Conservation (phyloP, 768 basidiomycete species). For the Naganishia onofrii region DNA sequence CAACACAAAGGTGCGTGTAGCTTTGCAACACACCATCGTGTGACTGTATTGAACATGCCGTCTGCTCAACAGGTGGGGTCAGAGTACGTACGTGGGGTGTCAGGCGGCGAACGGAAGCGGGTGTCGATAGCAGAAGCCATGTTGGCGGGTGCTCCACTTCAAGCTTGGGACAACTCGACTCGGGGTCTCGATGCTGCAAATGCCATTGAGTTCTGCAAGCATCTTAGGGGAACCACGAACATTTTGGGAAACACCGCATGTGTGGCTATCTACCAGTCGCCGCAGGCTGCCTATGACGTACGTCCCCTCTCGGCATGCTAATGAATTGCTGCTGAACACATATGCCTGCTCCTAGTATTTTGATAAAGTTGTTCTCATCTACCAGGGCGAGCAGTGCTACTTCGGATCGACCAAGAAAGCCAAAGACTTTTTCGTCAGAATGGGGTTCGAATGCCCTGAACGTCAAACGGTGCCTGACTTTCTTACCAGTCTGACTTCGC, state of each 20-base stretch:
- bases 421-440: slow-evolving; percentile 55
- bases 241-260: slow-evolving; percentile 54
- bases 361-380: slow-evolving; percentile 57
- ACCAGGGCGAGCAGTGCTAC: slow-evolving; percentile 58
- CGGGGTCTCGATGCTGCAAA: slow-evolving; percentile 54
- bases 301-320: neutral
- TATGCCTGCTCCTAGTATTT: slow-evolving; percentile 44
- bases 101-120: slow-evolving; percentile 56
- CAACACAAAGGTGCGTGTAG: slow-evolving; percentile 57
- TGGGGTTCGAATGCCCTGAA: slow-evolving; percentile 57
- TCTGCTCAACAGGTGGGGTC: slow-evolving; percentile 43
- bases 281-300: slow-evolving; percentile 55
- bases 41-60: neutral
- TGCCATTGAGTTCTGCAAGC: slow-evolving; percentile 57
- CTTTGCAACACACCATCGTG: neutral
- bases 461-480: slow-evolving; percentile 59
- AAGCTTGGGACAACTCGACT: slow-evolving; percentile 67
- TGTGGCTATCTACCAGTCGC: slow-evolving; percentile 57
- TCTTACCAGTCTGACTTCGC: slow-evolving; percentile 62
- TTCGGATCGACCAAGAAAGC: slow-evolving; percentile 56
- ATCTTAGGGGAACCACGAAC: slow-evolving; percentile 55
- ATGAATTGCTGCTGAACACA: neutral
- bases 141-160: slow-evolving; percentile 62
- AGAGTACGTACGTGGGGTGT: slow-evolving; percentile 55
- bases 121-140: slow-evolving; percentile 58